Percentiles rank a stretch among this genome's conserved stretches.
Evolutionary conservation across 2,329 filamentous ascomycete species (phyloP).

Genomic region (Paramyrothecium sp.): DNA sequence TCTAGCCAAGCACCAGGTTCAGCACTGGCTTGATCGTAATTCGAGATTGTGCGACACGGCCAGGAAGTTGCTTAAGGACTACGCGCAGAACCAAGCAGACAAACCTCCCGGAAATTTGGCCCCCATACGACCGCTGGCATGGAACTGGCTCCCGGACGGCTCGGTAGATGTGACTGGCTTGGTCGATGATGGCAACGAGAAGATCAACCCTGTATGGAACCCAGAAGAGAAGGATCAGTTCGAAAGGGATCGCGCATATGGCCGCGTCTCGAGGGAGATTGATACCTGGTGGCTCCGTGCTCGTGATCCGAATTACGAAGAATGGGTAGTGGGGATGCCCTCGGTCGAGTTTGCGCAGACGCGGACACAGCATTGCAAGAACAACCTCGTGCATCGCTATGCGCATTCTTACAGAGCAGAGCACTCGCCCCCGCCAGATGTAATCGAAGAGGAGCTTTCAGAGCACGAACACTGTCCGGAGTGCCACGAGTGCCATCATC

Average conservation of each 20-base stretch:
- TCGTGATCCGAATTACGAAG: conserved; percentile 58
- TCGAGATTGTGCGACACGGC: conserved; percentile 58
- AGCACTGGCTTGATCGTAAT: conserved; percentile 62
- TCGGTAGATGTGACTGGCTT: conserved; percentile 25
- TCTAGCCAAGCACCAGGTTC: conserved; percentile 58
- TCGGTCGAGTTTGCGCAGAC: conserved; percentile 58
- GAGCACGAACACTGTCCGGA: conserved; percentile 35
- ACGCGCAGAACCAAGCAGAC: conserved; percentile 48
- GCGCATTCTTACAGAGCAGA: conserved; percentile 42
- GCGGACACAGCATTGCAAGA: conserved; percentile 57
- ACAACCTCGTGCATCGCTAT: conserved; percentile 57
- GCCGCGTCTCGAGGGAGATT: conserved; percentile 62
- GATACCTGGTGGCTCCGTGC: conserved; percentile 64
- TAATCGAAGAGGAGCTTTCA: conserved; percentile 35
- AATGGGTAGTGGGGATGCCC: conserved; percentile 59
- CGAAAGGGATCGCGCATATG: conserved; percentile 57
- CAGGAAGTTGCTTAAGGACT: conserved; percentile 51
- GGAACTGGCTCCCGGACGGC: conserved; percentile 52
- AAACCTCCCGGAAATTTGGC: conserved; percentile 49
- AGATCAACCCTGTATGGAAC: conserved; percentile 48
- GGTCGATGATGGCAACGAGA: conserved; percentile 36
- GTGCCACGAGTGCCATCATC: conserved; percentile 26
- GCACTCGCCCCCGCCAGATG: conserved; percentile 33
- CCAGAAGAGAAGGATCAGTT: conserved; percentile 54
- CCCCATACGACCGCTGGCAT: conserved; percentile 49